These are phyloP conservation scores for Umbelopsis isabellina DNA, from an alignment of 192 early-diverging fungal genomes.

Conservation along the genomic window DNA sequence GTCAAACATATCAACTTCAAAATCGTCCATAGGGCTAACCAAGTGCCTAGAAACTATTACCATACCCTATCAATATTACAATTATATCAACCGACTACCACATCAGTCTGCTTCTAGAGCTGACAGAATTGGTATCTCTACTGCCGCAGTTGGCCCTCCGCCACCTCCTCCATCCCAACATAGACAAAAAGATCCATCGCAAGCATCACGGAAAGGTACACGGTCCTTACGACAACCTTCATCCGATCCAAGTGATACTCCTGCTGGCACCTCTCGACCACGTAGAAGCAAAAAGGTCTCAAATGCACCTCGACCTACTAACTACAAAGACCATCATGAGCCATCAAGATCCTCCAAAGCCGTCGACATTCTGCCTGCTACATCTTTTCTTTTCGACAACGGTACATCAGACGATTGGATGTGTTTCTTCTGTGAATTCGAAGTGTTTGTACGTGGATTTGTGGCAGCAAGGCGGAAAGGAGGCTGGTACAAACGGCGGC, in stretches of 20 bases:
- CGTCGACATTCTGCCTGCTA: neutral
- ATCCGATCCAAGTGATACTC: neutral
- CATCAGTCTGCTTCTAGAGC: neutral
- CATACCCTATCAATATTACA: slow-evolving; percentile 3
- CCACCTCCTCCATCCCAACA: neutral
- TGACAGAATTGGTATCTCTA: neutral
- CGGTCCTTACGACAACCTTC: neutral
- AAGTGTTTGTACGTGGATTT: slow-evolving; percentile 15
- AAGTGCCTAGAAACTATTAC: neutral
- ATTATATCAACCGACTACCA: neutral
- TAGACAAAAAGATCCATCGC: neutral
- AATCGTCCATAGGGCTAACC: neutral
- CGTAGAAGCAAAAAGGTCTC: neutral
- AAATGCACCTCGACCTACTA: neutral
- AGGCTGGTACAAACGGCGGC: slow-evolving; percentile 11
- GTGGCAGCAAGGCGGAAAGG: slow-evolving; percentile 6
- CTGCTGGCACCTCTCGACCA: neutral
- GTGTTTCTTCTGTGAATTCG: slow-evolving; percentile 17
- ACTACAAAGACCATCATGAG: neutral
- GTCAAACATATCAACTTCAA: neutral
- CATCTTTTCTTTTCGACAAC: slow-evolving; percentile 1
- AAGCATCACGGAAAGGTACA: neutral
- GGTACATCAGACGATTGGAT: slow-evolving; percentile 20
- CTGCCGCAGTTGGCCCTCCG: neutral
- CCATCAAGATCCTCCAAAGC: neutral